Percentiles rank a stretch among this genome's conserved stretches.
These are phyloP conservation scores for Ailanthus altissimus DNA, from an alignment of 345 rosid genomes.

Conservation along the genomic window DNA sequence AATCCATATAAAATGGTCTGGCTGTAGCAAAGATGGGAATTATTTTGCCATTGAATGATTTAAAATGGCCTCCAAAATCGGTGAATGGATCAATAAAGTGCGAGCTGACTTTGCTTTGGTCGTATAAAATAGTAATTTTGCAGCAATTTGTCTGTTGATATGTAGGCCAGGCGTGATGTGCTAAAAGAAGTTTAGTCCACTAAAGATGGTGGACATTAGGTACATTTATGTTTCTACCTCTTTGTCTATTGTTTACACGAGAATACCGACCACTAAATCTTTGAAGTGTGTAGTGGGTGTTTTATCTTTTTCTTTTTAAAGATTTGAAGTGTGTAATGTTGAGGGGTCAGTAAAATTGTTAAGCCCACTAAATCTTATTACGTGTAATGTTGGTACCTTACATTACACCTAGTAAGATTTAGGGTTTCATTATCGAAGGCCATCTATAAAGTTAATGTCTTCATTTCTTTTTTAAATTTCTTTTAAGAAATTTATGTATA, in stretches of 20 bases:
- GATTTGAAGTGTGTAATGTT: too few relatives aligned
- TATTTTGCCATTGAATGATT: not conserved
- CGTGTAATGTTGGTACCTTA: too few relatives aligned
- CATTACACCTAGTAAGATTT: too few relatives aligned
- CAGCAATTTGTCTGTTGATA: not conserved
- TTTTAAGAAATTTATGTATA: too few relatives aligned
- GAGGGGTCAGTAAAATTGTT: too few relatives aligned
- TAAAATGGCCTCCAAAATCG: not conserved
- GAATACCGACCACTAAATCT: not conserved
- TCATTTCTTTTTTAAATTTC: too few relatives aligned
- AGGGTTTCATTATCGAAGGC: too few relatives aligned
- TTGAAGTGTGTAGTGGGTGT: too few relatives aligned
- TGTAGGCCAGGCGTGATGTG: not conserved
- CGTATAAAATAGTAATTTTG: not conserved
- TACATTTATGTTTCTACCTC: not conserved
- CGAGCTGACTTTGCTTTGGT: not conserved
- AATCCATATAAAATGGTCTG: not conserved
- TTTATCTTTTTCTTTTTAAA: too few relatives aligned
- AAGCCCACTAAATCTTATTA: too few relatives aligned
- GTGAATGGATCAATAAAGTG: conserved; percentile 5
- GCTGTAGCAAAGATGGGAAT: not conserved
- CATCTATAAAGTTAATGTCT: too few relatives aligned
- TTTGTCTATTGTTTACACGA: conserved; percentile 1
- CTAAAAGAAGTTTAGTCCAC: conserved; percentile 14
- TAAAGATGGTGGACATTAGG: conserved; percentile 20